Base-by-base conservation (phyloP, 2,329 filamentous ascomycete genomes). In the Fusarium heterosporum region DNA sequence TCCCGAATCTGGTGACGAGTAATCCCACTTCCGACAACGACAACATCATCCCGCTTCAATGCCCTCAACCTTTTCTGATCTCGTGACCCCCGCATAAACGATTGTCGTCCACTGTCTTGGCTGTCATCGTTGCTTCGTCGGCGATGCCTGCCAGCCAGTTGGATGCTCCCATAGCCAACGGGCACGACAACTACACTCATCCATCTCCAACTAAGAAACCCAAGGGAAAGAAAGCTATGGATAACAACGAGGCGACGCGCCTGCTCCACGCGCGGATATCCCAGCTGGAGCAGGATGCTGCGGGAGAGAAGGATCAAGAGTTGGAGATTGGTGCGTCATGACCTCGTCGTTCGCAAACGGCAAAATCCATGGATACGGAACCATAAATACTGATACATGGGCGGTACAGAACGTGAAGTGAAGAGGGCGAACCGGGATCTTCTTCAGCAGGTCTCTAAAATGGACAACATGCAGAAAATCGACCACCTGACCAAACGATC, bases 221-320 rank as follows among this genome's bases (percentile, higher is more conserved):
- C 55, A 97, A 96, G 82, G 88, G 85, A 71, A 97, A 96, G 82
- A 97, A 96, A 81, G 83, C 87, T n/a, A 82, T 92, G 68, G 94
- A 97, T 77, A 91, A 93, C 19, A 92, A 88, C 73, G 96, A 98
- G 79, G 93, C 94, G 45, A 93, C 93, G 64, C 96, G 97, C 79
- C 86, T 97, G 68, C 87, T 99, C 50, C 91, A 94, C 66, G 93
- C 94, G 64, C 93, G 96, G 76, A 97, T 99, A 76, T 95, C 93
- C 22, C 96, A 98, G 81, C 83, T 99, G 60, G 96, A 99, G 79
- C 91, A 93, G 66, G 94, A 97, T 83, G 92, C 91, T 48, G 93
- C 93, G 12, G 93, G 93, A 61, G 94, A 97, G 77, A 97, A 96
- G 79, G 95, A 97, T 72, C 93, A 97, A 80, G 94, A 97, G 80